Conservation (phyloP, 2,329 filamentous ascomycete genomes). For the Phoma herbarum region DNA sequence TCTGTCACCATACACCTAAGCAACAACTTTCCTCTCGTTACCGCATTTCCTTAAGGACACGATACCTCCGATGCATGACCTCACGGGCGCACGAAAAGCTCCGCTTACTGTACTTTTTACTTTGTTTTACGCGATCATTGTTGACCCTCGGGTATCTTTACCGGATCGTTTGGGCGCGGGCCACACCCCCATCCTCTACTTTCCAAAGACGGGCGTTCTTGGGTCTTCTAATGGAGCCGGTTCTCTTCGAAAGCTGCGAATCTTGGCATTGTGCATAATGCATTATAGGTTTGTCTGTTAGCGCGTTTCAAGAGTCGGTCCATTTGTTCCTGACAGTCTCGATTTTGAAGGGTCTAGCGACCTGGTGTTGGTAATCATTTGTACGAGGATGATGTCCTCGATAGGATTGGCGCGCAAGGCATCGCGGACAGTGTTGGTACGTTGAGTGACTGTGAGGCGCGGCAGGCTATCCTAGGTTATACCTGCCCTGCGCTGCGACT, state of each 20-base stretch:
- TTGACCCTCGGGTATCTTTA: slow-evolving; percentile 18
- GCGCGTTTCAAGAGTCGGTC: slow-evolving; percentile 14
- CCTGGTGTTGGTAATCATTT: slow-evolving; percentile 6
- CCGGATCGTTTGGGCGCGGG: slow-evolving; percentile 5
- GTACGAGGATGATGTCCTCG: background rate
- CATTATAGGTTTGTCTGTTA: slow-evolving; percentile 17
- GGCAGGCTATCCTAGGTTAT: slow-evolving; percentile 6
- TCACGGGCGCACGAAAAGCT: slow-evolving; percentile 25
- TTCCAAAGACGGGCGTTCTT: slow-evolving; percentile 15
- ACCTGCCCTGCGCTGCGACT: slow-evolving; percentile 15
- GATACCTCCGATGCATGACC: slow-evolving; percentile 25
- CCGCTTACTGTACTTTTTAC: slow-evolving; percentile 24
- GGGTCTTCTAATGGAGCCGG: slow-evolving; percentile 13
- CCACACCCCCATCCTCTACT: background rate
- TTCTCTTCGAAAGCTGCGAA: slow-evolving; percentile 15
- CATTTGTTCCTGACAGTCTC: background rate
- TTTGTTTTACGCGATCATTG: slow-evolving; percentile 17
- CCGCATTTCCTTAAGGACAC: slow-evolving; percentile 16
- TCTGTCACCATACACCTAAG: slow-evolving; percentile 3
- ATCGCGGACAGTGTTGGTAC: background rate
- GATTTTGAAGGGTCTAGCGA: background rate
- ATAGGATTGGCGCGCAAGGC: background rate
- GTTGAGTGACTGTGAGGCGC: slow-evolving; percentile 4
- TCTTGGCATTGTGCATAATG: slow-evolving; percentile 22
- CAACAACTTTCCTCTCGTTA: slow-evolving; percentile 14